Evolutionary conservation across 2,329 filamentous ascomycete genomes (phyloP).

Genomic region (Calonectria fujianensis): DNA sequence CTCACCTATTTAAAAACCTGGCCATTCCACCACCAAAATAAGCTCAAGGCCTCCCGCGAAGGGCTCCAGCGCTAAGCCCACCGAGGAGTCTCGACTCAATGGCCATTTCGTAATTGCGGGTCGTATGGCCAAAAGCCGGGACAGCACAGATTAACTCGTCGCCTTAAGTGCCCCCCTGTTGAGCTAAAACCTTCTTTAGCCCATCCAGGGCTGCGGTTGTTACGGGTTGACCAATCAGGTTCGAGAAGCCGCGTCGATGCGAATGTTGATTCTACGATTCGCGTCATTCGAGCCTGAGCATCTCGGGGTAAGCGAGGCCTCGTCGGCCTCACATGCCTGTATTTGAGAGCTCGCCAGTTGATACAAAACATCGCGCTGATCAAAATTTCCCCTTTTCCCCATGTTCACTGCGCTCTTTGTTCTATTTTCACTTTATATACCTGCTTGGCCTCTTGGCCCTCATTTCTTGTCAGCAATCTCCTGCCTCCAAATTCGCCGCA

Average conservation of each 20-base stretch:
- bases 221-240: background rate
- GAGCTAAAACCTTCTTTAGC: background rate
- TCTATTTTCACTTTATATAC: background rate
- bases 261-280: background rate
- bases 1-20: background rate
- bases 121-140: background rate
- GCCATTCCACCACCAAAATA: slow-evolving; percentile 1
- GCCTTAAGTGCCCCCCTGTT: slow-evolving; percentile 5
- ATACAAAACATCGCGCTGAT: background rate
- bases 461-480: background rate
- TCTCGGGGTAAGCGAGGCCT: slow-evolving; percentile 4
- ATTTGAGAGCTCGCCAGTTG: background rate
- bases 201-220: background rate
- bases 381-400: background rate
- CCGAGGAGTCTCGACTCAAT: slow-evolving; percentile 4
- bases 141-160: slow-evolving; percentile 12
- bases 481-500: background rate
- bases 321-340: background rate
- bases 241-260: background rate
- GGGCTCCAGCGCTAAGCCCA: background rate
- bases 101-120: slow-evolving; percentile 24
- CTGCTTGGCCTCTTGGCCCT: background rate
- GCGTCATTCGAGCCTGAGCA: background rate
- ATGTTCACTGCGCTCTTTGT: too few relatives aligned
- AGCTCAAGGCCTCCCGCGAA: slow-evolving; percentile 23